Percentiles rank a stretch among this genome's conserved stretches.
These are phyloP conservation scores for Tinospora cordifolia DNA, from an alignment of 164 flowering plant genomes.

Conservation along the genomic window DNA sequence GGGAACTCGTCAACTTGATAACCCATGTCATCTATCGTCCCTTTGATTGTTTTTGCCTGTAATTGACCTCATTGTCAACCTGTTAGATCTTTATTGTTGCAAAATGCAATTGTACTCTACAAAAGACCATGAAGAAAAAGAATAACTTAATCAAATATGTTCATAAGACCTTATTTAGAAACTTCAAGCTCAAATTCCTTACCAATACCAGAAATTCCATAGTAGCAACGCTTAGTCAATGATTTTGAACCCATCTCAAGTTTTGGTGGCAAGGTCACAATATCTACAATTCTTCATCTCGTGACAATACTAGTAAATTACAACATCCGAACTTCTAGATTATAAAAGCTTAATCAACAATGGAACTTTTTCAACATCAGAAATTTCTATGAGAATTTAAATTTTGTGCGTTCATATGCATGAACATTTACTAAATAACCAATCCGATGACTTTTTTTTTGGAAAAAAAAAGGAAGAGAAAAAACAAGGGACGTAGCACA, in stretches of 20 bases:
- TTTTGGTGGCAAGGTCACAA: background rate
- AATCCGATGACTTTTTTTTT: background rate
- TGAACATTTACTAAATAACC: too few relatives aligned
- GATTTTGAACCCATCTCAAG: background rate
- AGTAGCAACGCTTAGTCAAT: background rate
- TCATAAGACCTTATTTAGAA: background rate
- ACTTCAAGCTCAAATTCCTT: background rate
- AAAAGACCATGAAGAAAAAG: too few relatives aligned
- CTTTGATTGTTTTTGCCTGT: slow-evolving; percentile 60
- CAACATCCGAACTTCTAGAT: too few relatives aligned
- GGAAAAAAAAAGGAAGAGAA: background rate
- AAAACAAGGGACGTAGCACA: background rate
- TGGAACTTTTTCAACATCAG: background rate
- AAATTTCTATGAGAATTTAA: background rate
- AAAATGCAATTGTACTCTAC: too few relatives aligned
- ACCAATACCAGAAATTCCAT: background rate
- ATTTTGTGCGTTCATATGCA: background rate
- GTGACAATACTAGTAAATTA: too few relatives aligned
- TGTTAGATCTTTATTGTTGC: too few relatives aligned
- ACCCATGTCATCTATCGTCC: slow-evolving; percentile 60
- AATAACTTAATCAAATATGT: too few relatives aligned
- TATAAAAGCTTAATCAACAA: too few relatives aligned
- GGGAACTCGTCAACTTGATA: slow-evolving; percentile 57
- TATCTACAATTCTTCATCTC: too few relatives aligned
- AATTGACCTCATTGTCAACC: background rate